phyloP scores from a whole-genome alignment of 2,329 filamentous ascomycete genomes.

The Neoscytalidium dimidiatum region DNA sequence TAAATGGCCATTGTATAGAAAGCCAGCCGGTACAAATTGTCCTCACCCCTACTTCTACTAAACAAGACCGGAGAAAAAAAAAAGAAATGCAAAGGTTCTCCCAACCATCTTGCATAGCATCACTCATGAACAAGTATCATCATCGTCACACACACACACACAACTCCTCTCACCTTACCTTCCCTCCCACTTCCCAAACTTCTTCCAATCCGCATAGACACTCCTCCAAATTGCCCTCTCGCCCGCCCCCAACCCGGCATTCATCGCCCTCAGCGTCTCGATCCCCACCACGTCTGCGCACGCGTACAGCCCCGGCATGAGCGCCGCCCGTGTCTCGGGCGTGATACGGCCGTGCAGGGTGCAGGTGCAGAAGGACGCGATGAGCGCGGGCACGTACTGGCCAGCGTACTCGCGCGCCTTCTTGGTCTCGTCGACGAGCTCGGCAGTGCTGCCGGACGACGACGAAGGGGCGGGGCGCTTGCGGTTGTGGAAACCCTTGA shows the following conservation, averaged over 20 bases:
- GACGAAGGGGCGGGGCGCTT: conserved; percentile 22
- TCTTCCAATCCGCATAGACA: conserved; percentile 39
- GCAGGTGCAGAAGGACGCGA: conserved; percentile 58
- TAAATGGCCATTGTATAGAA: not conserved
- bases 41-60: no score
- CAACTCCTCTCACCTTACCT: not conserved
- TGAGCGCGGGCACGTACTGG: conserved; percentile 58
- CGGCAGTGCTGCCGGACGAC: conserved; percentile 20
- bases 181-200: conserved; percentile 27
- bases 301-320: conserved; percentile 58
- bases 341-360: conserved; percentile 52
- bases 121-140: not conserved
- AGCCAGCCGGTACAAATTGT: not conserved
- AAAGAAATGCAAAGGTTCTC: not conserved
- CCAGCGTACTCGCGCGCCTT: conserved; percentile 60
- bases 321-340: conserved; percentile 55
- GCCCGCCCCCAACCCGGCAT: conserved; percentile 35
- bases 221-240: conserved; percentile 39
- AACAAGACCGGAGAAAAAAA: no score
- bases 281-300: conserved; percentile 35
- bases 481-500: conserved; percentile 44
- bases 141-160: not conserved
- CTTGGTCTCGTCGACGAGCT: conserved; percentile 61
- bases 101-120: not conserved
- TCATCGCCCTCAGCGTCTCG: conserved; percentile 38